Conservation (phyloP, 805 yeast species). For the Barnettozyma siamensis region DNA sequence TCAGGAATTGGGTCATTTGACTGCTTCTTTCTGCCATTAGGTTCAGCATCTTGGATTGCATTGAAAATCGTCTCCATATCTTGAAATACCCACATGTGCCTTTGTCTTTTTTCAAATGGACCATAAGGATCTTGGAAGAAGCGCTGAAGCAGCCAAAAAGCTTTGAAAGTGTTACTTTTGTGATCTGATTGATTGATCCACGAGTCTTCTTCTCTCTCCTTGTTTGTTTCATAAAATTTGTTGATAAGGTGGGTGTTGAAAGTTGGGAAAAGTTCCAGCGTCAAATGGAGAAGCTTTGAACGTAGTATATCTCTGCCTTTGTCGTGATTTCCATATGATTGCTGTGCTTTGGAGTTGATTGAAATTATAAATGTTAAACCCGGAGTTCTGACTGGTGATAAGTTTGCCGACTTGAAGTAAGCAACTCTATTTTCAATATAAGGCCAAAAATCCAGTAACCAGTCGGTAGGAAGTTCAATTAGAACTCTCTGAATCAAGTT, state of each 20-base stretch:
- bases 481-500: conserved; percentile 9
- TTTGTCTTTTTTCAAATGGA: background rate
- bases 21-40: background rate
- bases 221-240: conserved; percentile 12
- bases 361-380: conserved; percentile 12
- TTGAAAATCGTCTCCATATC: conserved; percentile 1
- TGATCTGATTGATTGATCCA: background rate
- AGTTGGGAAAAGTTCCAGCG: conserved; percentile 12
- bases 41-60: conserved; percentile 1
- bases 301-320: conserved; percentile 15
- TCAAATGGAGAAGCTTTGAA: conserved; percentile 13
- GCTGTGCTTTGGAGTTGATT: conserved; percentile 13
- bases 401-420: background rate
- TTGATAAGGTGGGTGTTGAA: conserved; percentile 13
- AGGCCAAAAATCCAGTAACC: conserved; percentile 20
- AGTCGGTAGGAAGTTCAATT: conserved; percentile 8
- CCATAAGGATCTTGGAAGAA: conserved; percentile 16
- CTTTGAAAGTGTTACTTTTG: background rate
- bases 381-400: conserved; percentile 10
- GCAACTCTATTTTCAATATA: conserved; percentile 14
- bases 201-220: conserved; percentile 11
- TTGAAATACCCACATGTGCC: background rate
- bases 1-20: background rate
- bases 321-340: conserved; percentile 14
- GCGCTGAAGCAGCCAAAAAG: conserved; percentile 19